These are phyloP conservation scores for Colletotrichum kahawae DNA, from an alignment of 2,329 filamentous ascomycete species.

Conservation along the genomic window DNA sequence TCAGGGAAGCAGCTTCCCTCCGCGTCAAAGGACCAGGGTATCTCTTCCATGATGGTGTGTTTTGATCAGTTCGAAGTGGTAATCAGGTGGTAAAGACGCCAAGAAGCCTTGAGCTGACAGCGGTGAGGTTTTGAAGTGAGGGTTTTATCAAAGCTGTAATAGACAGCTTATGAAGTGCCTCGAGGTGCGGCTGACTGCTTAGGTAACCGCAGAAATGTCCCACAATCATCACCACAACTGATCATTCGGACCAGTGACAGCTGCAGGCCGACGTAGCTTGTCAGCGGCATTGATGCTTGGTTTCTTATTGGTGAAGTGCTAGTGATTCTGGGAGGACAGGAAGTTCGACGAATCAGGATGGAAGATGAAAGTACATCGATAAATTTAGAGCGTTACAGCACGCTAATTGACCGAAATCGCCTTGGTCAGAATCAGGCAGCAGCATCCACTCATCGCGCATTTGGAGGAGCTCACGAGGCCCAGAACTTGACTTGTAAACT, in stretches of 20 bases:
- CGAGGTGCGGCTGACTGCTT: background rate
- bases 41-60: too few relatives aligned
- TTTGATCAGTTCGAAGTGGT: background rate
- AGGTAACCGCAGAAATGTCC: accelerated
- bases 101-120: accelerated
- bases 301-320: background rate
- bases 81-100: background rate
- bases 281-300: background rate
- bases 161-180: background rate
- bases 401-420: background rate
- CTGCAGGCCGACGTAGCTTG: background rate
- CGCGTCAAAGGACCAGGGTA: background rate
- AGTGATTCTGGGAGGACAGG: accelerated
- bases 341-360: background rate
- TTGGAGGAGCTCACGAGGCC: background rate
- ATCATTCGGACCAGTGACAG: background rate
- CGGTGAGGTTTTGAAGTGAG: accelerated
- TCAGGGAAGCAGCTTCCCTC: background rate
- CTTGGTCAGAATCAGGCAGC: background rate
- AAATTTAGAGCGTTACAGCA: background rate
- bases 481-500: background rate
- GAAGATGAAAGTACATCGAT: accelerated
- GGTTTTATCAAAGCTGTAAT: background rate
- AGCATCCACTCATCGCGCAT: background rate
- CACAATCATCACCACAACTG: too few relatives aligned